Percentiles rank a stretch among this genome's conserved stretches.
Evolutionary conservation across 768 basidiomycete species (phyloP).

Genomic region (Trametes gibbosa): DNA sequence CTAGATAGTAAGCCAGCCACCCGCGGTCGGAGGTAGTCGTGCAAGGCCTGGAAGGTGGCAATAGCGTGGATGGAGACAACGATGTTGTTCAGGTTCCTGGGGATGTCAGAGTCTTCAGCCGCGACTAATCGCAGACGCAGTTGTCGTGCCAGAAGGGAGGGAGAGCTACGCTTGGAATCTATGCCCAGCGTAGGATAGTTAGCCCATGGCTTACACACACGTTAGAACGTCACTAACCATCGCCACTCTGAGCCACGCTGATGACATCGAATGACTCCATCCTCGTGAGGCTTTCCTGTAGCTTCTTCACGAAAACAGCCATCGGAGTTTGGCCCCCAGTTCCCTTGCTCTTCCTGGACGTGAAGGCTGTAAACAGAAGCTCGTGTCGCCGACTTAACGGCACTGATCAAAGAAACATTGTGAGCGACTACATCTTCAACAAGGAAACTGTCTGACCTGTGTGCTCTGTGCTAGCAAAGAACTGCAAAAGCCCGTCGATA

Average conservation of each 20-base stretch:
- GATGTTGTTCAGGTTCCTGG: conserved; percentile 82
- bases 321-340: conserved; percentile 57
- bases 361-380: conserved; percentile 77
- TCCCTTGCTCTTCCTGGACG: conserved; percentile 47
- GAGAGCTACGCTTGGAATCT: conserved; percentile 91
- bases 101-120: conserved; percentile 85
- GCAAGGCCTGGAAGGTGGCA: conserved; percentile 94
- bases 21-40: conserved; percentile 92
- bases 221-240: conserved; percentile 52
- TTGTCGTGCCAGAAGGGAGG: conserved; percentile 89
- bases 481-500: conserved; percentile 80
- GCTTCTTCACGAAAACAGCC: conserved; percentile 83
- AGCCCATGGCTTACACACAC: neutral
- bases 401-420: conserved; percentile 42
- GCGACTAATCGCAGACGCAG: conserved; percentile 88
- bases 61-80: conserved; percentile 98
- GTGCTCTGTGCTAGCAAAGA: conserved; percentile 60
- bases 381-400: conserved; percentile 64
- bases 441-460: conserved; percentile 42
- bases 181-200: neutral
- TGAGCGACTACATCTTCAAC: conserved; percentile 6
- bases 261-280: conserved; percentile 96
- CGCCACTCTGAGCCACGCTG: conserved; percentile 78
- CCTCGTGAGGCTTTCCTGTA: conserved; percentile 92
- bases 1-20: conserved; percentile 69